phyloP scores from a whole-genome alignment of 148 eudicot species.

The Bassia scoparia region DNA sequence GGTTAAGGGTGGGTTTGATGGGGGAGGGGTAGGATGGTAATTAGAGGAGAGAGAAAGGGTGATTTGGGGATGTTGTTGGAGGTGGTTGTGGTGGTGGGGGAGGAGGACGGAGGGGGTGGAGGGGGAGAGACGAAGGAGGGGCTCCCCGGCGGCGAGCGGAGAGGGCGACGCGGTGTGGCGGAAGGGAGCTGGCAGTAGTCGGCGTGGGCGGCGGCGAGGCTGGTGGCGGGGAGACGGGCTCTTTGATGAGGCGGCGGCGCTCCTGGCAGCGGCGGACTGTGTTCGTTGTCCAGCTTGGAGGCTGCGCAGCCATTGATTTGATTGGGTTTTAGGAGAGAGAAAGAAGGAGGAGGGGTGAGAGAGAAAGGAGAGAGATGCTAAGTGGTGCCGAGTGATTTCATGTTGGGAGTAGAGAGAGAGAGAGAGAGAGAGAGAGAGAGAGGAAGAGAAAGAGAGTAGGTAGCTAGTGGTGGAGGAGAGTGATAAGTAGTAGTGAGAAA shows the following conservation, averaged over 20 bases:
- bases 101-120: slow-evolving; percentile 71
- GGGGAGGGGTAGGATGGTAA: slow-evolving; percentile 24
- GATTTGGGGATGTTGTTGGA: slow-evolving; percentile 6
- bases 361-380: neutral
- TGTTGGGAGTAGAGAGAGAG: slow-evolving; percentile 7
- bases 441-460: neutral
- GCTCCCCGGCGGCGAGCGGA: slow-evolving; percentile 79
- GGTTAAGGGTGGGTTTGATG: slow-evolving; percentile 20
- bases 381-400: slow-evolving; percentile 14
- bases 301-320: slow-evolving; percentile 71
- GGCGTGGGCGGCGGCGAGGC: slow-evolving; percentile 90
- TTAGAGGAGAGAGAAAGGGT: slow-evolving; percentile 12
- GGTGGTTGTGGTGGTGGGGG: slow-evolving; percentile 16
- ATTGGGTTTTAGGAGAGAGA: neutral
- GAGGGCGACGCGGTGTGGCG: slow-evolving; percentile 72
- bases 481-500: no score
- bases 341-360: neutral
- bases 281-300: slow-evolving; percentile 86
- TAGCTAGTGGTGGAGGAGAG: neutral
- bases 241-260: slow-evolving; percentile 80
- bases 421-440: slow-evolving; percentile 13
- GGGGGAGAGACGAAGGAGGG: slow-evolving; percentile 58
- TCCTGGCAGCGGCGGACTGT: slow-evolving; percentile 96
- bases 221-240: slow-evolving; percentile 93
- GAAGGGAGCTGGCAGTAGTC: slow-evolving; percentile 88